Evolutionary conservation across 345 rosid species (phyloP).

Genomic region (Populus davidiana): DNA sequence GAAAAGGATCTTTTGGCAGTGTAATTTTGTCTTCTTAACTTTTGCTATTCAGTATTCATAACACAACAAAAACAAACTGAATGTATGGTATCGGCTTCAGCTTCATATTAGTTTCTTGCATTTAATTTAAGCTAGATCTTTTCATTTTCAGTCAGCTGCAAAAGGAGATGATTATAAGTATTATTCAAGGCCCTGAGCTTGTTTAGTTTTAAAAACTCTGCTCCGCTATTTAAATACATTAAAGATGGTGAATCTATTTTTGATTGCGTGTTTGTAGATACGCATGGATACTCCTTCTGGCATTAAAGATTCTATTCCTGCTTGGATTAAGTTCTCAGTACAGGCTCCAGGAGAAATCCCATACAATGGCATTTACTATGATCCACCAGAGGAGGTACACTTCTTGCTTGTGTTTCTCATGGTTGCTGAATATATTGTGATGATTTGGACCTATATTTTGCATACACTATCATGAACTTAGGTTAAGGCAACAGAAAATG

Average conservation of each 20-base stretch:
- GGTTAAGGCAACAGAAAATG: background rate
- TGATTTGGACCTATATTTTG: conserved; percentile 4
- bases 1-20: background rate
- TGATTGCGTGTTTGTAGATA: conserved; percentile 52
- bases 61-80: background rate
- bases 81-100: background rate
- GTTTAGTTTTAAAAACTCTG: background rate
- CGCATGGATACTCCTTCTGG: conserved; percentile 96
- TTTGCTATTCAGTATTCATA: background rate
- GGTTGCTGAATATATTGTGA: background rate
- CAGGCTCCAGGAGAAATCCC: conserved; percentile 96
- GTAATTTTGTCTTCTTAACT: background rate
- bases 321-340: conserved; percentile 96
- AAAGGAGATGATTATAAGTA: background rate
- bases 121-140: background rate
- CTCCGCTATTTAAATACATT: background rate
- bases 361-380: conserved; percentile 89
- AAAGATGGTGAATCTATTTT: background rate
- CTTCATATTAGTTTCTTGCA: background rate
- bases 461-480: conserved; percentile 1
- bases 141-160: background rate
- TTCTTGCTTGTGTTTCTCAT: background rate
- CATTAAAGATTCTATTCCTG: conserved; percentile 93
- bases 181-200: background rate
- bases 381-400: conserved; percentile 84